Evolutionary conservation across 176 grass and related monocot genomes (phyloP).

Genomic region (Rhynchospora pubera): DNA sequence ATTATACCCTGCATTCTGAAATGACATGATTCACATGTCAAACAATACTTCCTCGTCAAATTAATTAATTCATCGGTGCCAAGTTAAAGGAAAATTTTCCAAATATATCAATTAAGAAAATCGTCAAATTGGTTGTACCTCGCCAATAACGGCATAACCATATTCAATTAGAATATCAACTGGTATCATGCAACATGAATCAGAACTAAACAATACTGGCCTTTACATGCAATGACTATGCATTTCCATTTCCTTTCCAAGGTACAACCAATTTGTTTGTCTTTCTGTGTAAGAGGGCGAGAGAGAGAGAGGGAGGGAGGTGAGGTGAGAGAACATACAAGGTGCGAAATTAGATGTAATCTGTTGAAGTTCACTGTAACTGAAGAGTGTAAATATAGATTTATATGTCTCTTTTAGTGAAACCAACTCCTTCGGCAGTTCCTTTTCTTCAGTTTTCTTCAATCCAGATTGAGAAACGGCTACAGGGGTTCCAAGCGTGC

Average conservation of each 20-base stretch:
- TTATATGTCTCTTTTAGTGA: slow-evolving; percentile 59
- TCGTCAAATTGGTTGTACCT: no score
- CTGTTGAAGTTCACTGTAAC: slow-evolving; percentile 48
- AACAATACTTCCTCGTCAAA: background rate
- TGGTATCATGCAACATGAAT: background rate
- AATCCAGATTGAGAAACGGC: background rate
- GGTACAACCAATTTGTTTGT: background rate
- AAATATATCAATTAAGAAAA: background rate
- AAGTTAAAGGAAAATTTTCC: background rate
- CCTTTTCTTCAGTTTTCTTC: slow-evolving; percentile 26
- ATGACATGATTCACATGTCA: background rate
- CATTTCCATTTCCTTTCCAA: background rate
- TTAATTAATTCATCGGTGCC: background rate
- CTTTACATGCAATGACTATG: background rate
- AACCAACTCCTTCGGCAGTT: slow-evolving; percentile 52
- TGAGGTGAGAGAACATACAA: slow-evolving; percentile 28
- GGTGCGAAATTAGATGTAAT: slow-evolving; percentile 72
- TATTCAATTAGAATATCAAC: background rate
- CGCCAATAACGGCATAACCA: no score
- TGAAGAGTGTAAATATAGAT: slow-evolving; percentile 54
- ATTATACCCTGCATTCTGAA: background rate
- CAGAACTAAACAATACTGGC: background rate
- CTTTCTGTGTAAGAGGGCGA: background rate
- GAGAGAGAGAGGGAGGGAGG: background rate
- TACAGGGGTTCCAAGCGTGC: background rate